These are phyloP conservation scores for Heliophila coronopifolia DNA, from an alignment of 441 rosid species.

Conservation along the genomic window DNA sequence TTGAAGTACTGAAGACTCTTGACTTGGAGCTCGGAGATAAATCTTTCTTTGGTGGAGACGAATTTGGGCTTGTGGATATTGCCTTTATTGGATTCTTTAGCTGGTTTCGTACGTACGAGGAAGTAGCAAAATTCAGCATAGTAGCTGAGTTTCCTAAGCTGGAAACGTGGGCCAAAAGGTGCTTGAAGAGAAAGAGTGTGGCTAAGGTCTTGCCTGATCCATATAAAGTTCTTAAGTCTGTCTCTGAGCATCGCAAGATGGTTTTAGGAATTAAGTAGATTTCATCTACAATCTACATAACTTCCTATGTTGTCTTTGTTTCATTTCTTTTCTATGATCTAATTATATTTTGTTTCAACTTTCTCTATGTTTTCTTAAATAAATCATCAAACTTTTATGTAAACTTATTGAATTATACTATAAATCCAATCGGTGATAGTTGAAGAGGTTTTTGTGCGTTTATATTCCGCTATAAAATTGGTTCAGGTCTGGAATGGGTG, in stretches of 20 bases:
- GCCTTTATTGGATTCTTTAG: not conserved
- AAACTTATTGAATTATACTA: too few relatives aligned
- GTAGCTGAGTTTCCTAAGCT: not conserved
- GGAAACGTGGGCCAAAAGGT: not conserved
- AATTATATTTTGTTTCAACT: too few relatives aligned
- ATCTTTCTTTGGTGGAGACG: not conserved
- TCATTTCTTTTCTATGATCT: not conserved
- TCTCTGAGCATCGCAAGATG: not conserved
- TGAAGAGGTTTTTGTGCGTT: too few relatives aligned
- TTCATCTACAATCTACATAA: not conserved
- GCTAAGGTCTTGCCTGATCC: conserved; percentile 8
- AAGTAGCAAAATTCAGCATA: not conserved
- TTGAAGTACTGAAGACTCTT: not conserved
- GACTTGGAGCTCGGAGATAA: not conserved
- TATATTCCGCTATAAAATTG: too few relatives aligned
- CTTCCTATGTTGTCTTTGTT: not conserved
- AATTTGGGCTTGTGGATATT: not conserved
- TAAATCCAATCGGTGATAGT: too few relatives aligned
- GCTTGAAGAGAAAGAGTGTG: conserved; percentile 19
- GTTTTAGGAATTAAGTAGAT: not conserved
- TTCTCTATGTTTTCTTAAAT: too few relatives aligned
- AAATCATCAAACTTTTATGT: too few relatives aligned
- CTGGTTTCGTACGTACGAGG: not conserved
- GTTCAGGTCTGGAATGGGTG: too few relatives aligned
- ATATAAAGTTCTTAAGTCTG: conserved; percentile 16